Base-by-base conservation (phyloP, 345 rosid species). In the Linum tenue region DNA sequence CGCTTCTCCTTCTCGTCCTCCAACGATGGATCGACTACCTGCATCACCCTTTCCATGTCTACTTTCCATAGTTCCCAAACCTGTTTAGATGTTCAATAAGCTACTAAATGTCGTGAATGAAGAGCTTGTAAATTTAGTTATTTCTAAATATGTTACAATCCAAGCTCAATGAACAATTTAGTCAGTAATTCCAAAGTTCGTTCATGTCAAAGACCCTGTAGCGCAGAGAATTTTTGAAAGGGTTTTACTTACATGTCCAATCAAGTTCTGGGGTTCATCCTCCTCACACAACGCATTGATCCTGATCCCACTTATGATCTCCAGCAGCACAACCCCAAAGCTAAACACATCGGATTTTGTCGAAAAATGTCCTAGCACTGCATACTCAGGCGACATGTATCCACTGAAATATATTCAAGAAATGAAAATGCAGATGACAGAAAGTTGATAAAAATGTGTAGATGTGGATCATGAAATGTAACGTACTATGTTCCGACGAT, bases 401-500 rank as follows among this genome's bases (percentile, higher is more conserved):
- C 64, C 64, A 61, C 64, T 61, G 44, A 0, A 56, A 1, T n/a
- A 22, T 22, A 37, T 37, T 61, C 5, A 39, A 3, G 44, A 10
- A 8, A 9, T 2, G n/a, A 31, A 37, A 37, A 3, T 16, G 35
- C 59, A 56, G 36, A 56, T 7, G 3, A n/a, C 9, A 16, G 31
- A 35, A 15, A 9, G 10, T 51, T 2, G 3, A 51, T 5, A n/a
- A 51, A 11, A 22, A 22, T 22, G 35, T 9, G 8, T 2, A 16
- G 2, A 59, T 4, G 7, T 37, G 44, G 10, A 50, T 56, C 3
- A n/a, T 57, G 39, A 60, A 56, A 5, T 16, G 1, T 67, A n/a
- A 68, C 92, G 79, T 83, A 89, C 95, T 84, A 88, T 4, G 96
- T 91, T 75, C 97, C 96, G 0, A 88, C 96, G 1, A 88, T 82